These are phyloP conservation scores for Symbiodinium pilosum DNA, from an alignment of 73 alveolate species.

Conservation along the genomic window DNA sequence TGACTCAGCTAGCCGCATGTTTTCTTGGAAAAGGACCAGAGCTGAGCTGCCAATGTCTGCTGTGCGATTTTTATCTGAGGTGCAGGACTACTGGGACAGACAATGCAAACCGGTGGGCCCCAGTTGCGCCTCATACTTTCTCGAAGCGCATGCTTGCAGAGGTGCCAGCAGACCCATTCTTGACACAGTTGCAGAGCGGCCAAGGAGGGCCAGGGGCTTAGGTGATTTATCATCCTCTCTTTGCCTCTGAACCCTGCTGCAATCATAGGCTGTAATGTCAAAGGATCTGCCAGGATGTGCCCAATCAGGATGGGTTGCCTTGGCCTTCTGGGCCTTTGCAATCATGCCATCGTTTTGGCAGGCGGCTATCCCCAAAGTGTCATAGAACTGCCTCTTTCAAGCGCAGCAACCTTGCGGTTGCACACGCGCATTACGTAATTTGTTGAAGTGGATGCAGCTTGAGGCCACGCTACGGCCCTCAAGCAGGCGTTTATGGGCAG, in stretches of 20 bases:
- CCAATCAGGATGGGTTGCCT: too few species aligned
- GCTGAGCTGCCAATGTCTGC: too few species aligned
- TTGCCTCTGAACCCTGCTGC: not conserved
- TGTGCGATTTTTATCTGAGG: not conserved
- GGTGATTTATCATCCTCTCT: not conserved
- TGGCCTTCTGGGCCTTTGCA: too few species aligned
- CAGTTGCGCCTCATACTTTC: not conserved
- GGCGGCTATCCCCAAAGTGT: too few species aligned
- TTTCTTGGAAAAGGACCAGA: not conserved
- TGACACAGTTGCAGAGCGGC: constrained; percentile 31
- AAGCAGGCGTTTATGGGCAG: not conserved
- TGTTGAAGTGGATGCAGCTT: too few species aligned
- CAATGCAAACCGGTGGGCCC: constrained; percentile 50
- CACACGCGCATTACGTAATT: too few species aligned
- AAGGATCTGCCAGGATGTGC: too few species aligned
- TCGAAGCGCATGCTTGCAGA: not conserved
- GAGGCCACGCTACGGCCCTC: not conserved
- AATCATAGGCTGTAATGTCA: not conserved
- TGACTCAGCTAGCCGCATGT: not conserved
- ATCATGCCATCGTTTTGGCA: too few species aligned
- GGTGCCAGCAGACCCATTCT: constrained; percentile 62
- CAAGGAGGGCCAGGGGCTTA: not conserved
- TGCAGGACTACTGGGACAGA: constrained; percentile 65
- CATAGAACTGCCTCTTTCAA: too few species aligned
- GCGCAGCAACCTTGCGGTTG: too few species aligned